A percentile compares a stretch with the other conserved stretches of the same genome.
Evolutionary conservation across 441 rosid genomes (phyloP).

Genomic region (Capsella rubella): DNA sequence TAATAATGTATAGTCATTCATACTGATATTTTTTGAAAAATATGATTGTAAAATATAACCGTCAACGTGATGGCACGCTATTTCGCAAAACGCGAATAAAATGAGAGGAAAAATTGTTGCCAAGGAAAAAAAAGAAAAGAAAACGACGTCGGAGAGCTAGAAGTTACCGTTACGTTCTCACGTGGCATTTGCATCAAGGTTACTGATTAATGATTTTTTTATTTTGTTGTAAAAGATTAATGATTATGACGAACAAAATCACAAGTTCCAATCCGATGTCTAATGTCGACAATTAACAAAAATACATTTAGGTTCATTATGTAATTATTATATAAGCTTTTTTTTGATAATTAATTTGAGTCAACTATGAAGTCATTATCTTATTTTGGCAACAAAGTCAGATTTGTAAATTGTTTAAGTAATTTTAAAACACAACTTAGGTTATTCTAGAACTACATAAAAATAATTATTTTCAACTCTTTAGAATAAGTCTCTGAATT

Average conservation of each 20-base stretch:
- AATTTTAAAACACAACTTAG: too few relatives aligned
- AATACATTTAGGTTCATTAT: too few relatives aligned
- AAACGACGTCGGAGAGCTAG: not conserved
- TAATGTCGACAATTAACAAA: too few relatives aligned
- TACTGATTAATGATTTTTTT: too few relatives aligned
- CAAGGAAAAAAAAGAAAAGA: not conserved
- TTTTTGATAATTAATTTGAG: not conserved
- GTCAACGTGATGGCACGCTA: slow-evolving; percentile 35
- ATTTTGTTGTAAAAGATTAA: too few relatives aligned
- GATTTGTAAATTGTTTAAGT: too few relatives aligned
- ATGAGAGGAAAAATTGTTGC: not conserved
- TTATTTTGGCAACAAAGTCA: slow-evolving; percentile 3
- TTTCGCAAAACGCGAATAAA: not conserved
- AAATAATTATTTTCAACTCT: not conserved
- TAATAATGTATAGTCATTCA: not conserved
- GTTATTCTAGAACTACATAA: not conserved
- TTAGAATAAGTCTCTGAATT: slow-evolving; percentile 5
- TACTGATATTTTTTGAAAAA: not conserved
- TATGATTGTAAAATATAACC: not conserved
- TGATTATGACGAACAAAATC: too few relatives aligned
- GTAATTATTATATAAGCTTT: not conserved
- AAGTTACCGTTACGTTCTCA: not conserved
- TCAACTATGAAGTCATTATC: slow-evolving; percentile 1
- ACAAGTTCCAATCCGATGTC: too few relatives aligned
- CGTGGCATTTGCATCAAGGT: not conserved